Base-by-base conservation (phyloP, 306 rosid genomes). In the Delonix regia region DNA sequence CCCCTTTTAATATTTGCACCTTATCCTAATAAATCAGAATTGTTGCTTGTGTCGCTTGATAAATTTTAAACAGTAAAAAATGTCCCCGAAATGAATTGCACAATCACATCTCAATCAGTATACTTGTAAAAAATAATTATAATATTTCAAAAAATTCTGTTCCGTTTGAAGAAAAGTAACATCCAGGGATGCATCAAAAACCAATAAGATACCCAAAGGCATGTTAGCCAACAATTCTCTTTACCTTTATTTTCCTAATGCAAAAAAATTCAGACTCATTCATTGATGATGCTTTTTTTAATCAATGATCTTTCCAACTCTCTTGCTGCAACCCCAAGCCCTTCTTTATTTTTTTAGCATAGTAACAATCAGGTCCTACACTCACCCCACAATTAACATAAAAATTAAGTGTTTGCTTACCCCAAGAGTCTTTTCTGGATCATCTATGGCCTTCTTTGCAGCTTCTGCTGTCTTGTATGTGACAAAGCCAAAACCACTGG, bases 401-500 rank as follows among this genome's bases (percentile, higher is more conserved):
- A 69, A 85, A 56, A 62, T 27, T 69, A 85, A 30, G 45, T 2
- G 63, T 59, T 56, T 51, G 39, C 92, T 86, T 88, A 94, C 96
- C 83, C 90, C 90, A 74, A 91, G 89, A 75, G 30, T 85, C 89
- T 86, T 94, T 52, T 85, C 77, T 68, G 86, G 93, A 81, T 88
- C 93, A 68, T 87, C 90, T 69, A 90, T 86, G 60, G 97, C 98
- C 84, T 85, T 94, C 94, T 81, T 91, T 21, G 97, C 86, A 69
- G 96, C 86, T 64, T 91, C 97, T 21, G 80, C 86, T 8, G 86
- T 80, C 89, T 73, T 87, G 86, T 82, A 91, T 2, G 93, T 94
- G 64, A 94, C 89, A 74, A 94, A 90, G 82, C 97, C 97, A 83
- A 87, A 94, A 62, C 94, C 92, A 80, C 96, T 91, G 79, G 81